Base-by-base conservation (phyloP, 2,329 filamentous ascomycete genomes). In the Colletotrichum lupini region DNA sequence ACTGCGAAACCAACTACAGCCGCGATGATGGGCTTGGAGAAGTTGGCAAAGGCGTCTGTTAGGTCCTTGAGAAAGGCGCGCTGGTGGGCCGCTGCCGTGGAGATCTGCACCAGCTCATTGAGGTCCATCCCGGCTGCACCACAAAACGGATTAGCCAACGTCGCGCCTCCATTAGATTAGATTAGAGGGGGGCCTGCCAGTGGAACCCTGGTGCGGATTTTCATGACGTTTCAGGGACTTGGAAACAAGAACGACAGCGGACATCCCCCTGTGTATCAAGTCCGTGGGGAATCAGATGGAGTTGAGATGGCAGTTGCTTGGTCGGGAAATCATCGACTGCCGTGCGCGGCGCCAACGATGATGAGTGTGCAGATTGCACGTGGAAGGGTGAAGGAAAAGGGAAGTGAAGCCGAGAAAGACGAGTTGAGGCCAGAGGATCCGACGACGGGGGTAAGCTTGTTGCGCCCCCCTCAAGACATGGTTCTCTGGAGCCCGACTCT, bases 1-100 rank as follows among this genome's bases (percentile, higher is more conserved):
- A 88, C 86, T 75, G 87, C 87, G 78, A 85, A 83, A 61, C 87
- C 87, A 75, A 86, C 83, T 26, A 88, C 86, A 24, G 85, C 86
- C 11, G 86, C 86, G 68, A 89, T 81, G 59, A 87, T 76, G 2
- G 87, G 87, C 76, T 88, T 88, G 35, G 79, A 79, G 74, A 84
- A 80, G n/a, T 73, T 72, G 26, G 78, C 78, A 60, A 85, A 79
- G 19, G 79, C 82, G 60, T 80, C 75, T 35, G 79, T 80, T 26
- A 88, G 82, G 75, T 88, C 82, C 77, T 84, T 81, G 68, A 84
- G 79, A 64, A 76, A 77, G 42, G 61, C 68, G 32, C 68, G 65
- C 60, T 63, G 74, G 59, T 77, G 75, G 56, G 76, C 76, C 60
- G 77, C 77, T 14, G 77, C 75, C 72, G 72, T 77, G 37, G 73